Percentiles rank a stretch among this genome's conserved stretches.
These are phyloP conservation scores for Paracoccidioides brasiliensis DNA, from an alignment of 2,329 filamentous ascomycete genomes.

Conservation along the genomic window DNA sequence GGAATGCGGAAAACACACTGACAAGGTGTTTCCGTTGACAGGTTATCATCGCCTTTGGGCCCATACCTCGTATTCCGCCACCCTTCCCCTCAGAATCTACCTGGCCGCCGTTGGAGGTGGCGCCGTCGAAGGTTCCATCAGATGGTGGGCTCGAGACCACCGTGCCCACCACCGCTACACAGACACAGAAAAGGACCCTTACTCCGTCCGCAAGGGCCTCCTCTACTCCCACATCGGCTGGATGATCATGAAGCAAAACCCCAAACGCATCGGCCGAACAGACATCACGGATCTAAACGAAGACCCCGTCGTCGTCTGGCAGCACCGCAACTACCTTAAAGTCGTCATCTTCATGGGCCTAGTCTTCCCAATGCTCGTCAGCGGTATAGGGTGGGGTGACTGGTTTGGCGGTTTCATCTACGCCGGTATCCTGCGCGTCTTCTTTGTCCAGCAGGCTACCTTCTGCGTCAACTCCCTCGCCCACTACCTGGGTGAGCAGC, in stretches of 20 bases:
- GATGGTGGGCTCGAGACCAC: slow-evolving; percentile 83
- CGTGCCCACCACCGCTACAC: slow-evolving; percentile 84
- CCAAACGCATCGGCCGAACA: slow-evolving; percentile 74
- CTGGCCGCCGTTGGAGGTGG: slow-evolving; percentile 69
- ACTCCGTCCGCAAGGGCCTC: slow-evolving; percentile 79
- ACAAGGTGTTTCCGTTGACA: slow-evolving; percentile 12
- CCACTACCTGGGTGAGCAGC: slow-evolving; percentile 84
- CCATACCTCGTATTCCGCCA: slow-evolving; percentile 70
- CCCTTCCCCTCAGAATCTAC: slow-evolving; percentile 63
- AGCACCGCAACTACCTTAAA: slow-evolving; percentile 78
- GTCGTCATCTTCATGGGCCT: slow-evolving; percentile 65
- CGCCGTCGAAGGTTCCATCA: slow-evolving; percentile 71
- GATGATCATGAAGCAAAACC: slow-evolving; percentile 92
- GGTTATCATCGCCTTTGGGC: slow-evolving; percentile 78
- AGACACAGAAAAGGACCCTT: slow-evolving; percentile 84
- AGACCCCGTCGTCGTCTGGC: slow-evolving; percentile 72
- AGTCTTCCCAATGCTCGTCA: slow-evolving; percentile 59
- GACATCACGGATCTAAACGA: slow-evolving; percentile 83
- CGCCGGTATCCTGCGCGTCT: slow-evolving; percentile 71
- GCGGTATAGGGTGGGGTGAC: slow-evolving; percentile 68
- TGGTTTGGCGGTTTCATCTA: slow-evolving; percentile 75
- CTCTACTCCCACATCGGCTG: slow-evolving; percentile 75
- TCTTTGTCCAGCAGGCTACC: slow-evolving; percentile 82
- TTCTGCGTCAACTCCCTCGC: slow-evolving; percentile 88
- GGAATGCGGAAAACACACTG: not conserved